A percentile compares a stretch with the other conserved stretches of the same genome.
These are phyloP conservation scores for Pythium utonaiense DNA, from an alignment of 352 stramenopile genomes.

Conservation along the genomic window DNA sequence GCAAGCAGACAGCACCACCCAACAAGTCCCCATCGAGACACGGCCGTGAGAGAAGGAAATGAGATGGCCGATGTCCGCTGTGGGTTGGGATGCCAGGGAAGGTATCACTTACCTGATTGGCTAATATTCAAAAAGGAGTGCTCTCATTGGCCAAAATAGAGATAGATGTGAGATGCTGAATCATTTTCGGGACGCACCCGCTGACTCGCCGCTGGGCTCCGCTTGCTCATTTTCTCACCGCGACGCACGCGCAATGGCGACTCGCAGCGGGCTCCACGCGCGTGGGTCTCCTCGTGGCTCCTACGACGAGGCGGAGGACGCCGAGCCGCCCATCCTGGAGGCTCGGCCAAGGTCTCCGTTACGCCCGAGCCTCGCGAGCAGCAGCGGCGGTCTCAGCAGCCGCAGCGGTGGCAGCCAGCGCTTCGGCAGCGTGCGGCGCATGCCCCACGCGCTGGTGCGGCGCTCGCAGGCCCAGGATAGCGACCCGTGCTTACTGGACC, in stretches of 20 bases:
- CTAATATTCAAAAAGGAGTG: no score
- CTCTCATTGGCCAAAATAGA: background rate
- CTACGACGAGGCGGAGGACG: conserved; percentile 2
- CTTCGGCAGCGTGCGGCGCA: background rate
- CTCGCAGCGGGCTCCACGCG: background rate
- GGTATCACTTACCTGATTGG: no score
- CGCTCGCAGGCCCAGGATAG: conserved; percentile 13
- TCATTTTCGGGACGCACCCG: background rate
- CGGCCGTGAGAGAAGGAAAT: no score
- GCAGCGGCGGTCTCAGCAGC: conserved; percentile 8
- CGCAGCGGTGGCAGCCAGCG: conserved; percentile 4
- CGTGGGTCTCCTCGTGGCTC: background rate
- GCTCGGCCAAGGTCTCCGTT: background rate
- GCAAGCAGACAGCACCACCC: background rate
- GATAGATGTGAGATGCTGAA: no score
- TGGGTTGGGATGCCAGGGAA: no score
- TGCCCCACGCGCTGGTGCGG: background rate
- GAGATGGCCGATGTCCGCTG: no score
- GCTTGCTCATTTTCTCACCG: background rate
- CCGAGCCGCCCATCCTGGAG: conserved; percentile 5
- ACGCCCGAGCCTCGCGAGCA: conserved; percentile 8
- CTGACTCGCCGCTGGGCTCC: no score
- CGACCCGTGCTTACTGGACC: conserved; percentile 16
- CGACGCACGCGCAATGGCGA: conserved; percentile 1
- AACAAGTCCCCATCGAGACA: background rate